phyloP scores from a whole-genome alignment of 805 yeast species.

The Debaryomyces maramus region DNA sequence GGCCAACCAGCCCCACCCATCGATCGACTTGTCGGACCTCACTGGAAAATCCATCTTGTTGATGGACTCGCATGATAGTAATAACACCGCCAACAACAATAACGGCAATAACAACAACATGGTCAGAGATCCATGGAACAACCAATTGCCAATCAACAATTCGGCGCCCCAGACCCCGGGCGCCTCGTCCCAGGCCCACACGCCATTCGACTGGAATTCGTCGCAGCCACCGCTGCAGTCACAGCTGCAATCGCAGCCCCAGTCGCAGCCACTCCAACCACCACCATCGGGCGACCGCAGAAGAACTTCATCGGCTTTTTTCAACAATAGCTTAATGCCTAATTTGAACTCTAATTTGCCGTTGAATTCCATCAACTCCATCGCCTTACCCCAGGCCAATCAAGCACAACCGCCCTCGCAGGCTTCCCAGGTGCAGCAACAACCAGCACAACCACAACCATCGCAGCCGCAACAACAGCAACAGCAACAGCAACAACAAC shows the following conservation, averaged over 20 bases:
- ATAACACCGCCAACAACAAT: slow-evolving; percentile 47
- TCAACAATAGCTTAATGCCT: slow-evolving; percentile 24
- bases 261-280: slow-evolving; percentile 8
- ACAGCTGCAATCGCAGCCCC: slow-evolving; percentile 8
- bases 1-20: slow-evolving; percentile 16
- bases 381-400: slow-evolving; percentile 11
- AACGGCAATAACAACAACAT: slow-evolving; percentile 47
- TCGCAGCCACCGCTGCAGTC: slow-evolving; percentile 7
- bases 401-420: slow-evolving; percentile 11
- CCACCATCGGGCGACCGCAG: slow-evolving; percentile 37
- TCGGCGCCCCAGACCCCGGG: slow-evolving; percentile 46
- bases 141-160: slow-evolving; percentile 11
- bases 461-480: slow-evolving; percentile 14
- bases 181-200: slow-evolving; percentile 10
- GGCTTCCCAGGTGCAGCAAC: slow-evolving; percentile 20
- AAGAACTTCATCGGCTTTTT: slow-evolving; percentile 56
- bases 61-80: slow-evolving; percentile 49
- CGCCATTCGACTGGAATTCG: slow-evolving; percentile 37
- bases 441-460: slow-evolving; percentile 21
- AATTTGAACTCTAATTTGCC: slow-evolving; percentile 1
- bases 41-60: slow-evolving; percentile 44
- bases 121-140: slow-evolving; percentile 47
- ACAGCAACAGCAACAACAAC: slow-evolving; percentile 10
- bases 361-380: slow-evolving; percentile 14
- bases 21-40: slow-evolving; percentile 36